Evolutionary conservation across 352 stramenopile species (phyloP).

Genomic region (Phytophthora foliorum): DNA sequence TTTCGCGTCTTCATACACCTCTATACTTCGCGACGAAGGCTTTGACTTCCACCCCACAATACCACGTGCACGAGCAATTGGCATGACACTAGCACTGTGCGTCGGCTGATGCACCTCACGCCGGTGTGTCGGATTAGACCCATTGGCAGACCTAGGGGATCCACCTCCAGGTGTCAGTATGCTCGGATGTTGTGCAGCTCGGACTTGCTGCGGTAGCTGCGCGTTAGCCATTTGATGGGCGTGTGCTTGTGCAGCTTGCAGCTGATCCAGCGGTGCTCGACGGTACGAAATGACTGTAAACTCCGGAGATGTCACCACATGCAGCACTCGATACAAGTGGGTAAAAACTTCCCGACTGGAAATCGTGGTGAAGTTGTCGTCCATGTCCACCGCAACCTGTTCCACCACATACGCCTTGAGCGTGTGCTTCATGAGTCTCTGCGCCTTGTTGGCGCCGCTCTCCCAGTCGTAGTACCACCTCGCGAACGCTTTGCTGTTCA

Average conservation of each 20-base stretch:
- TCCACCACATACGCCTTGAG: slow-evolving; percentile 71
- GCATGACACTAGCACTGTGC: slow-evolving; percentile 14
- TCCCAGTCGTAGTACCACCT: slow-evolving; percentile 86
- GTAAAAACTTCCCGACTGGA: slow-evolving; percentile 21
- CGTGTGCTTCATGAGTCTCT: slow-evolving; percentile 76
- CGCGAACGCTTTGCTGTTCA: slow-evolving; percentile 57
- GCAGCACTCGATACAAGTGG: slow-evolving; percentile 57
- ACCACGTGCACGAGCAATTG: slow-evolving; percentile 7
- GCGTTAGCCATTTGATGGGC: slow-evolving; percentile 13
- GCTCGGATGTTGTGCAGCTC: background rate
- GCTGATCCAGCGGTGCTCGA: slow-evolving; percentile 48
- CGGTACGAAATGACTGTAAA: slow-evolving; percentile 84
- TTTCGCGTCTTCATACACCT: slow-evolving; percentile 16
- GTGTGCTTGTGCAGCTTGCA: slow-evolving; percentile 26
- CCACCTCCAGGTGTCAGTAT: background rate
- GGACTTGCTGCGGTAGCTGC: slow-evolving; percentile 9
- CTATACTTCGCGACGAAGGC: background rate
- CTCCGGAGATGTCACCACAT: slow-evolving; percentile 62
- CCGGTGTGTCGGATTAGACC: slow-evolving; percentile 2
- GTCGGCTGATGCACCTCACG: background rate
- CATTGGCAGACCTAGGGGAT: slow-evolving; percentile 5
- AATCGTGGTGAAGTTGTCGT: slow-evolving; percentile 42
- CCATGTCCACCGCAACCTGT: slow-evolving; percentile 44
- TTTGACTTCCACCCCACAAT: background rate
- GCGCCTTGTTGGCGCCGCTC: slow-evolving; percentile 73